Evolutionary conservation across 495 filamentous ascomycete species (phyloP).

Genomic region (Xylaria grammica): DNA sequence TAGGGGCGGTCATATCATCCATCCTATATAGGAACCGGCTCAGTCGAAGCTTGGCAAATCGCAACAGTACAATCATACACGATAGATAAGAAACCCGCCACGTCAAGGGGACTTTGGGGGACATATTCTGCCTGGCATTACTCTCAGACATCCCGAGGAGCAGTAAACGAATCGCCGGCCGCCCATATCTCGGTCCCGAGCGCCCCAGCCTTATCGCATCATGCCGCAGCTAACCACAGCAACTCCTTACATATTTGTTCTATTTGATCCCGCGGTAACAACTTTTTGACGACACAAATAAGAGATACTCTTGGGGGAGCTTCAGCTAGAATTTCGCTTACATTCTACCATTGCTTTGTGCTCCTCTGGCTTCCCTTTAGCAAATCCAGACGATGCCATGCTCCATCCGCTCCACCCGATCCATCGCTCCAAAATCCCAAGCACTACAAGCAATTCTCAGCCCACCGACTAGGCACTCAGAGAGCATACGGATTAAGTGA

Average conservation of each 20-base stretch:
- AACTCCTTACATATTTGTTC: constrained; percentile 12
- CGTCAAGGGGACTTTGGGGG: background rate
- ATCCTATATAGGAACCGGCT: background rate
- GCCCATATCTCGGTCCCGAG: constrained; percentile 9
- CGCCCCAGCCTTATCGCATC: constrained; percentile 7
- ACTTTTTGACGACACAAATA: constrained; percentile 15
- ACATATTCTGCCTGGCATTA: constrained; percentile 15
- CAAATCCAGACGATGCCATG: constrained; percentile 25
- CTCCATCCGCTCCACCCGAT: constrained; percentile 20
- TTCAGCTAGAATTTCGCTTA: constrained; percentile 9
- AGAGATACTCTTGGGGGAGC: constrained; percentile 9
- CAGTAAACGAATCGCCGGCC: background rate
- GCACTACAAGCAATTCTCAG: constrained; percentile 23
- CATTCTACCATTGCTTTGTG: constrained; percentile 18
- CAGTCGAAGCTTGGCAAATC: constrained; percentile 2
- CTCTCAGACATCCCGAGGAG: constrained; percentile 2
- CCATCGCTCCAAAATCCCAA: constrained; percentile 22
- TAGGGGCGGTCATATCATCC: background rate
- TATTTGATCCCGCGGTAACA: constrained; percentile 19
- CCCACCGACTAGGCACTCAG: constrained; percentile 45
- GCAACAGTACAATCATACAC: background rate
- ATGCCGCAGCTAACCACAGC: background rate
- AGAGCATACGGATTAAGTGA: constrained; percentile 96
- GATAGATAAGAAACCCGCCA: constrained; percentile 1
- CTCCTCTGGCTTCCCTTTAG: constrained; percentile 19